These are phyloP conservation scores for Biscogniauxia mediterranea DNA, from an alignment of 2,329 filamentous ascomycete species.

Conservation along the genomic window DNA sequence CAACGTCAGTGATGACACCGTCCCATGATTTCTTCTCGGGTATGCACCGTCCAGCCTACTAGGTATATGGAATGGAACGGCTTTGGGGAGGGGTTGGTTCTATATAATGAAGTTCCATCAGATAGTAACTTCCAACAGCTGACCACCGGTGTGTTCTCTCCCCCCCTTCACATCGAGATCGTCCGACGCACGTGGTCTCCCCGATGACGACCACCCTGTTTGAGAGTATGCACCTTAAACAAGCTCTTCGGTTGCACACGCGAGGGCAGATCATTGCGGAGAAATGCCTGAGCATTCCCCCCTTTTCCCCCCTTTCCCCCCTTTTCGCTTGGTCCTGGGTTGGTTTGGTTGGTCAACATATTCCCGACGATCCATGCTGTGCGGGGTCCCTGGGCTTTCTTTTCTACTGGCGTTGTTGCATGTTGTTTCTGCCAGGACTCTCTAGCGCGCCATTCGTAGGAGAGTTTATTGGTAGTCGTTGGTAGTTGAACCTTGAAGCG, in stretches of 20 bases:
- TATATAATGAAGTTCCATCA: too few species aligned
- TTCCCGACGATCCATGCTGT: neutral
- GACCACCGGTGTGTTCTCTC: too few species aligned
- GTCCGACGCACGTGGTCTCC: neutral
- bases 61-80: too few species aligned
- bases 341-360: neutral
- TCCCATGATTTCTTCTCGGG: too few species aligned
- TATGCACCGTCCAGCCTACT: too few species aligned
- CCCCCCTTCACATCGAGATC: neutral
- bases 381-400: neutral
- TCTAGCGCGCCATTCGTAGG: neutral
- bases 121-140: too few species aligned
- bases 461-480: neutral
- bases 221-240: neutral
- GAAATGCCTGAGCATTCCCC: neutral
- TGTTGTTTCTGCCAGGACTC: neutral
- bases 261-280: neutral
- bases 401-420: neutral
- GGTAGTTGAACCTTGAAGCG: neutral
- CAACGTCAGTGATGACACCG: too few species aligned
- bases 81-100: too few species aligned
- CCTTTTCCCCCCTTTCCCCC: too few species aligned
- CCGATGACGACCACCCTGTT: neutral
- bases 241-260: neutral
- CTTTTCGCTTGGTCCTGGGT: neutral